A percentile compares a stretch with the other conserved stretches of the same genome.
Evolutionary conservation across 129 eudicot genomes (phyloP).

Genomic region (Lactuca saligna): DNA sequence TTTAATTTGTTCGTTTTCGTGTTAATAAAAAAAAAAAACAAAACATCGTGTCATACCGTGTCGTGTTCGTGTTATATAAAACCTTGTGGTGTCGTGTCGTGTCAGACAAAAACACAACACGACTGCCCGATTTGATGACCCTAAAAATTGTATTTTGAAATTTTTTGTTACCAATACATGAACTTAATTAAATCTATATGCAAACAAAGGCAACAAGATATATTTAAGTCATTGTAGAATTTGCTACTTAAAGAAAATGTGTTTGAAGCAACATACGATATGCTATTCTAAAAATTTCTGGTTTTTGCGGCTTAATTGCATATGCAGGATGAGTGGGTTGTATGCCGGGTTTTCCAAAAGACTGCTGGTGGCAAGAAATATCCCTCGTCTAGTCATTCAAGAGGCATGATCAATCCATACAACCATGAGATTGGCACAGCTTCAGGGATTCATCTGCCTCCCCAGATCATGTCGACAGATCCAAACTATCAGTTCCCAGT

Average conservation of each 20-base stretch:
- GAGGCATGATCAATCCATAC: conserved; percentile 38
- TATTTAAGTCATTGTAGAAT: not conserved
- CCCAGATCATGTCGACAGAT: conserved; percentile 34
- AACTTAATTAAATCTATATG: too few species aligned
- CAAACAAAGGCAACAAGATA: too few species aligned
- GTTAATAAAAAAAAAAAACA: too few species aligned
- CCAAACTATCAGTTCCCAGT: conserved; percentile 36
- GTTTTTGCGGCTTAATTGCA: not conserved
- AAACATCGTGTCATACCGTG: too few species aligned
- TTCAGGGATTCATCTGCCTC: conserved; percentile 32
- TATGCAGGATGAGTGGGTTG: conserved; percentile 84
- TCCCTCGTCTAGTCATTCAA: conserved; percentile 43
- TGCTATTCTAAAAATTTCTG: not conserved
- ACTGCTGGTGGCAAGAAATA: conserved; percentile 64
- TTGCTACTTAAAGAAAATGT: too few species aligned
- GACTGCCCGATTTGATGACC: too few species aligned
- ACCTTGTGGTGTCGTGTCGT: too few species aligned
- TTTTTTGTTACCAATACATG: too few species aligned
- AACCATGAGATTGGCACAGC: conserved; percentile 28
- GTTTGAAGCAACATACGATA: not conserved
- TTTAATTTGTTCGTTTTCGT: too few species aligned
- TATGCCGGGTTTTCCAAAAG: conserved; percentile 77
- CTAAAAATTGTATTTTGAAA: too few species aligned
- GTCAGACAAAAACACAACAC: too few species aligned
- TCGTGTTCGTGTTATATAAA: too few species aligned